phyloP scores from a whole-genome alignment of 2,329 filamentous ascomycete genomes.

The Phymatotrichopsis omnivora region DNA sequence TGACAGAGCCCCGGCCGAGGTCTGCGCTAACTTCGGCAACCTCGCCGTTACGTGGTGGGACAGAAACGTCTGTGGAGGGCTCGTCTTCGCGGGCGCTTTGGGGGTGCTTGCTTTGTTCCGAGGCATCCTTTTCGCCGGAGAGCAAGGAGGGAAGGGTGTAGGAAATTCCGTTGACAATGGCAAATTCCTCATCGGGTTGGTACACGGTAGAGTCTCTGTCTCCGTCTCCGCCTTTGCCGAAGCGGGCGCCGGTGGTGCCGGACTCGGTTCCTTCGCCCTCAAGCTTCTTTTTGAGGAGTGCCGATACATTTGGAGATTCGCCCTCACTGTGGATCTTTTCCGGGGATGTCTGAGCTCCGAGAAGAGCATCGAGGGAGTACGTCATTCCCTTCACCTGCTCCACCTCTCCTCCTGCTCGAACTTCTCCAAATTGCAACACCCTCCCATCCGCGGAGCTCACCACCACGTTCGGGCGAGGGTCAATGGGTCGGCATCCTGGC shows the following conservation, averaged over 20 bases:
- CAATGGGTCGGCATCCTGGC: constrained; percentile 73
- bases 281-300: constrained; percentile 9
- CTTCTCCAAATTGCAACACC: constrained; percentile 82
- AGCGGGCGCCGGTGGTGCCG: constrained; percentile 9
- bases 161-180: constrained; percentile 83
- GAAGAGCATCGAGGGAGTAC: constrained; percentile 84
- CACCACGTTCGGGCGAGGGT: constrained; percentile 67
- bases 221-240: constrained; percentile 12
- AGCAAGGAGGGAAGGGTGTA: constrained; percentile 85
- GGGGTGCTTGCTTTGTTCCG: constrained; percentile 12
- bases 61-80: constrained; percentile 31
- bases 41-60: constrained; percentile 54
- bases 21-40: constrained; percentile 71
- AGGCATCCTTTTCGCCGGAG: constrained; percentile 51
- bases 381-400: constrained; percentile 99
- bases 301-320: constrained; percentile 6
- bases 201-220: constrained; percentile 52
- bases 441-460: constrained; percentile 84
- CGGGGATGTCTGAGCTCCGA: constrained; percentile 46
- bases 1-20: constrained; percentile 56
- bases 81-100: no score
- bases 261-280: constrained; percentile 7
- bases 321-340: not conserved
- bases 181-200: constrained; percentile 81
- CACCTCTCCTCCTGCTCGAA: constrained; percentile 76